Base-by-base conservation (phyloP, 1,139 yeast species). In the Taphrina betulina region DNA sequence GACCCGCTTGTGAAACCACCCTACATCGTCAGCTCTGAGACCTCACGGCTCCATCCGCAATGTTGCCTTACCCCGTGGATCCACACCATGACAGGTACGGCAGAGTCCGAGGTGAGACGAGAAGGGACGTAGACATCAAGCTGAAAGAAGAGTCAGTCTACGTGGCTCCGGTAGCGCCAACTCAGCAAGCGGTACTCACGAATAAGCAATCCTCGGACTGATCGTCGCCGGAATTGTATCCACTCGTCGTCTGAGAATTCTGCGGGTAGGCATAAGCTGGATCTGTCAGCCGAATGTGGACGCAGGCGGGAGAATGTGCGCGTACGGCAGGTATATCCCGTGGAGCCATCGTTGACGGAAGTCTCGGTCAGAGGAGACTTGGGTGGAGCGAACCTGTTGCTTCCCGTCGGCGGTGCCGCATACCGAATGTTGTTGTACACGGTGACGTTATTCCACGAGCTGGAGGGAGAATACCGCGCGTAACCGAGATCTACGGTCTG, bases 71-170 rank as follows among this genome's bases (percentile, higher is more conserved):
- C 41, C 4, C 75, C 75, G 55, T 70, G 70, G 40, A 71, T 63
- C 72, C 72, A 71, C n/a, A 68, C 61, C 60, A 67, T 63, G 12
- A 68, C 71, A 1, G 71, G 69, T 20, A 43, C 7, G 5, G 16
- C 22, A 7, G 40, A 7, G 3, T 14, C 7, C 10, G 50, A 31
- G 17, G 34, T 16, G 23, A 28, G 28, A 19, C 22, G 44, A 10
- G 56, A 28, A n/a, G 69, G 68, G 1, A 63, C 57, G 42, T 58
- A 67, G 16, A 68, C 63, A 51, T 68, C 68, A 19, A 67, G 58
- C 35, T 59, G 65, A 22, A 67, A 58, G 41, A 70, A 67, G 54
- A 12, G 7, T 12, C 7, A 12, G 10, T 12, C 12, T 17, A 17
- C 22, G 14, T 5, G 65, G 67, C 48, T 67, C 69, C 8, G 22